Conservation (phyloP, 1,139 yeast species). For the Saccharomyces hybrid region DNA sequence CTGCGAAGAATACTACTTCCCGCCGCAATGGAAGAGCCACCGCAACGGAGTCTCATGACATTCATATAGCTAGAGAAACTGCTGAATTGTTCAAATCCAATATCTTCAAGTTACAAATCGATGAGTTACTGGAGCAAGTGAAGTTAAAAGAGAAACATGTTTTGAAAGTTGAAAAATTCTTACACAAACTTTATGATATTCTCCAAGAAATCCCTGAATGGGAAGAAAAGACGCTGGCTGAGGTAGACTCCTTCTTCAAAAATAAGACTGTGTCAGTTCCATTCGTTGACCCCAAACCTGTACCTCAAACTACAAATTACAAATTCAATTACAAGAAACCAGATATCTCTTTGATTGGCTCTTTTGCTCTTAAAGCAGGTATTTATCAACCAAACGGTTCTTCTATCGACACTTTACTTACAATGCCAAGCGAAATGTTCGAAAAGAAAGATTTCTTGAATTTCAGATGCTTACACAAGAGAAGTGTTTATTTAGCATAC, state of each 20-base stretch:
- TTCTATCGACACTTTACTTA: conserved; percentile 67
- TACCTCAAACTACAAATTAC: conserved; percentile 50
- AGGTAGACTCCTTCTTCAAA: conserved; percentile 46
- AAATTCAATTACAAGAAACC: conserved; percentile 68
- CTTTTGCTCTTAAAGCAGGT: conserved; percentile 81
- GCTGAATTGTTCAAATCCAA: conserved; percentile 90
- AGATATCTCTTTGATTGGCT: conserved; percentile 71
- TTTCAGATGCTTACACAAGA: conserved; percentile 80
- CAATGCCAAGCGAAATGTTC: conserved; percentile 70
- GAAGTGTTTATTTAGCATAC: conserved; percentile 79
- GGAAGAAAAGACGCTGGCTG: conserved; percentile 43
- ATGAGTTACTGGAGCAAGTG: conserved; percentile 76
- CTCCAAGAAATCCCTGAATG: conserved; percentile 56
- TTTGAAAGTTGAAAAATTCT: conserved; percentile 60
- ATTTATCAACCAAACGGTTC: conserved; percentile 55
- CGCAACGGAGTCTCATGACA: conserved; percentile 64
- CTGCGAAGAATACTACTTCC: conserved; percentile 9
- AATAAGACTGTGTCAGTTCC: conserved; percentile 58
- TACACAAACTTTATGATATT: conserved; percentile 67
- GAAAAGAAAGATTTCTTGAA: conserved; percentile 85
- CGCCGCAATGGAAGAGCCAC: conserved; percentile 3
- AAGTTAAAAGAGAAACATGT: conserved; percentile 64
- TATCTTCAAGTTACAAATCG: conserved; percentile 89
- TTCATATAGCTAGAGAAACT: conserved; percentile 86
- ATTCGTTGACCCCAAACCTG: conserved; percentile 83